These are phyloP conservation scores for Borovskyia barvae DNA, from an alignment of 208 protist species.

Conservation along the genomic window DNA sequence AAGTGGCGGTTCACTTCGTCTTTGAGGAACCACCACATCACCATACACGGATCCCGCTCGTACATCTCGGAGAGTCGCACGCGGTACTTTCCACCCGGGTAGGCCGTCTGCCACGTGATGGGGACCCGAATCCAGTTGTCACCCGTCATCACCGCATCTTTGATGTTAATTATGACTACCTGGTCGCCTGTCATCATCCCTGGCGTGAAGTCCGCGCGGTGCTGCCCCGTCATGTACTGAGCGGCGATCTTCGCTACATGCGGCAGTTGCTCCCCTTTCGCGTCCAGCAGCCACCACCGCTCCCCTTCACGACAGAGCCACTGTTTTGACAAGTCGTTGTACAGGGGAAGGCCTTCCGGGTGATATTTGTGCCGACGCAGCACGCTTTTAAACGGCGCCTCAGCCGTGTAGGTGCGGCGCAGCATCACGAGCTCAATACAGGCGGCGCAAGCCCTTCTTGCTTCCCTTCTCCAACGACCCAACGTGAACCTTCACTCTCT, in stretches of 20 bases:
- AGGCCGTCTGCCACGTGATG: conserved; percentile 91
- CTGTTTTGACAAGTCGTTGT: conserved; percentile 91
- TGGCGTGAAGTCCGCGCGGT: conserved; percentile 87
- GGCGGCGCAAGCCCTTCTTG: background rate
- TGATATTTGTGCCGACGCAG: conserved; percentile 88
- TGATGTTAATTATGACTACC: conserved; percentile 90
- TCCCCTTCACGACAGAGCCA: conserved; percentile 89
- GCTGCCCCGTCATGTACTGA: conserved; percentile 90
- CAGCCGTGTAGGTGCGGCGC: conserved; percentile 21
- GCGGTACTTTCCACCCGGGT: conserved; percentile 90
- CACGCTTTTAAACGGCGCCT: conserved; percentile 87
- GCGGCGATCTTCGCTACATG: conserved; percentile 76
- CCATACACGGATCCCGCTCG: conserved; percentile 92
- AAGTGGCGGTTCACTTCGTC: conserved; percentile 91
- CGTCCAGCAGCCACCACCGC: conserved; percentile 91
- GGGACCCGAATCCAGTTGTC: conserved; percentile 89
- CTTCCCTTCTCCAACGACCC: no score
- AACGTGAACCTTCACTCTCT: no score
- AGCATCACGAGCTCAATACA: conserved; percentile 42
- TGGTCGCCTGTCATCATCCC: conserved; percentile 90
- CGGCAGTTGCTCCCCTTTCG: conserved; percentile 83
- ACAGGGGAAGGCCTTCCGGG: conserved; percentile 83
- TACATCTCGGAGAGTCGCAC: conserved; percentile 91
- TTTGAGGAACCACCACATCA: conserved; percentile 92
- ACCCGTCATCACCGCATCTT: conserved; percentile 89